Base-by-base conservation (phyloP, 805 yeast species). In the Wickerhamomyces bisporus region DNA sequence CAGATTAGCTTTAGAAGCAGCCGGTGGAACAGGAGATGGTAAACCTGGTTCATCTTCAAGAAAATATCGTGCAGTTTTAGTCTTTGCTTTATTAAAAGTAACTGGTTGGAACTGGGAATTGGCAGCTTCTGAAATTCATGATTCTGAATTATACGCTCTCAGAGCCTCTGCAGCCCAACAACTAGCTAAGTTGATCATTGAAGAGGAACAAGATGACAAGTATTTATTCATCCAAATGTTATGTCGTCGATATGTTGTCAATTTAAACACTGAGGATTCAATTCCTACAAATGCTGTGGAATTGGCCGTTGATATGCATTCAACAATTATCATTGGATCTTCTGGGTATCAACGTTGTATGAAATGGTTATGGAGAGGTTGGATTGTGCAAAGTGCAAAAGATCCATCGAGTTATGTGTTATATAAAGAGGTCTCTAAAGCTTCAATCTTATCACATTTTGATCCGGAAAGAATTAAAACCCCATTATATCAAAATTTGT, bases 301-400 rank as follows among this genome's bases (percentile, higher is more conserved):
- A 56, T 59, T 86, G 51, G 95, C 95, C 0, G 87, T 85, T 20
- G 96, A 87, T 54, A 75, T 79, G 75, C 95, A 87, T 49, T 75
- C 84, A 10, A 79, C 89, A 8, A 70, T 72, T 17, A 80, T 86
- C 14, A 85, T 88, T 49, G 80, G 87, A 2, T 77, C 94, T 0
- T 65, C 81, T 8, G 96, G 95, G 0, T 87, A 77, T 58, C 95
- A 87, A 60, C 65, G 95, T 38, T 86, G 95, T 62, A 72, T 86
- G 52, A 78, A 81, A 48, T 87, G 95, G 95, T 60, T 87, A 34
- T 87, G 96, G 96, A 67, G 89, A 40, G 96, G 96, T 21, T 86
- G 95, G 95, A 84, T 87, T 44, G 71, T 84, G 35, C 95, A 86
- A 60, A 74, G 82, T 17, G 75, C 79, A 11, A 59, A 57, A 12